These are phyloP conservation scores for Protomyces gravidus DNA, from an alignment of 1,139 yeast species.

Conservation along the genomic window DNA sequence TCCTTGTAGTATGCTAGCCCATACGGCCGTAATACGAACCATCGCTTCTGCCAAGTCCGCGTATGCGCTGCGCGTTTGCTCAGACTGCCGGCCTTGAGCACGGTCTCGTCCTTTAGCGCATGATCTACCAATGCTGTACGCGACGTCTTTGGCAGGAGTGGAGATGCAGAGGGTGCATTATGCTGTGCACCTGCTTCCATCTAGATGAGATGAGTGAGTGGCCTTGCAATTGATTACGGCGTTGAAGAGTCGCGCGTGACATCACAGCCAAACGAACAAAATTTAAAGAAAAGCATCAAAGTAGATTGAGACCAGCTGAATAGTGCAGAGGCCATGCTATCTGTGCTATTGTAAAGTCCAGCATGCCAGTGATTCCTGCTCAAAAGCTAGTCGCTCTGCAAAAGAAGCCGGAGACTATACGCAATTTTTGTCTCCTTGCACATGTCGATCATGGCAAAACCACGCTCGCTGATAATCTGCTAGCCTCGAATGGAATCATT, in stretches of 20 bases:
- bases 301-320: no score
- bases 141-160: neutral
- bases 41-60: slow-evolving; percentile 48
- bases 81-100: slow-evolving; percentile 14
- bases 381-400: slow-evolving; percentile 66
- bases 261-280: no score
- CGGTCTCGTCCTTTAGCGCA: slow-evolving; percentile 5
- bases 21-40: slow-evolving; percentile 57
- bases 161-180: neutral
- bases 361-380: slow-evolving; percentile 46
- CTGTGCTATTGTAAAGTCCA: neutral
- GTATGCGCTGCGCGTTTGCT: slow-evolving; percentile 14
- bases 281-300: no score
- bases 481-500: slow-evolving; percentile 94
- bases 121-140: neutral
- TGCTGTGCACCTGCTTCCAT: neutral
- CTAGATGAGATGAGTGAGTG: no score
- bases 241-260: no score
- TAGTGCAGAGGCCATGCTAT: no score
- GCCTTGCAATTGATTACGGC: no score
- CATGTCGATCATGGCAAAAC: slow-evolving; percentile 98
- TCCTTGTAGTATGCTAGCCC: slow-evolving; percentile 60
- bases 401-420: slow-evolving; percentile 59
- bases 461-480: slow-evolving; percentile 80
- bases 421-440: slow-evolving; percentile 93